These are phyloP conservation scores for Mycena alexandri DNA, from an alignment of 768 basidiomycete species.

Conservation along the genomic window DNA sequence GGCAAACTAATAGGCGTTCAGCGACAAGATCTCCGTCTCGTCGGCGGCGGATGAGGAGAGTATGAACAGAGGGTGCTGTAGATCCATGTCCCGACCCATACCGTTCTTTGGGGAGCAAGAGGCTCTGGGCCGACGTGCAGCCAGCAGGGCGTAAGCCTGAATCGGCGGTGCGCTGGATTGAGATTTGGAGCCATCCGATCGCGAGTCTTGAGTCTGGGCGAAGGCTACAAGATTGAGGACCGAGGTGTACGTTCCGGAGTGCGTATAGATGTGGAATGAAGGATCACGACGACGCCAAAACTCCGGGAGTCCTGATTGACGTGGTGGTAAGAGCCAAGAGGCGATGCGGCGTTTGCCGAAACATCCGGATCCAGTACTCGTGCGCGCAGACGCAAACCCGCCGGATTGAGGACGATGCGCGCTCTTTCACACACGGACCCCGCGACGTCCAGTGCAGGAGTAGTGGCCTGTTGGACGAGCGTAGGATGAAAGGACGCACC, in stretches of 20 bases:
- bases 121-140: constrained; percentile 3
- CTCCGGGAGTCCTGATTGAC: too few species aligned
- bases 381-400: too few species aligned
- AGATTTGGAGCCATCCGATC: constrained; percentile 1
- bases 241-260: constrained; percentile 1
- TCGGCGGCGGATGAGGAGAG: too few species aligned
- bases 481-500: too few species aligned
- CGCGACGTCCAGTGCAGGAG: too few species aligned
- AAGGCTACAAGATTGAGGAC: constrained; percentile 1
- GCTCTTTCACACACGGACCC: too few species aligned
- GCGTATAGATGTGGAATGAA: constrained; percentile 4
- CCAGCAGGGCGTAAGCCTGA: constrained; percentile 3
- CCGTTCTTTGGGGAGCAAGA: constrained; percentile 1
- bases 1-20: neutral
- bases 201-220: constrained; percentile 1
- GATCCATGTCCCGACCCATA: constrained; percentile 2
- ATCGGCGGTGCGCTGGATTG: neutral
- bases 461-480: too few species aligned
- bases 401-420: too few species aligned
- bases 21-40: too few species aligned
- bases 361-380: too few species aligned
- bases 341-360: too few species aligned
- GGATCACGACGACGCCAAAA: neutral
- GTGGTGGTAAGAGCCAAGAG: too few species aligned
- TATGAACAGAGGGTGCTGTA: constrained; percentile 4